Percentiles rank a stretch among this genome's conserved stretches.
Evolutionary conservation across 257 asterid species (phyloP).

Genomic region (Plantago major): DNA sequence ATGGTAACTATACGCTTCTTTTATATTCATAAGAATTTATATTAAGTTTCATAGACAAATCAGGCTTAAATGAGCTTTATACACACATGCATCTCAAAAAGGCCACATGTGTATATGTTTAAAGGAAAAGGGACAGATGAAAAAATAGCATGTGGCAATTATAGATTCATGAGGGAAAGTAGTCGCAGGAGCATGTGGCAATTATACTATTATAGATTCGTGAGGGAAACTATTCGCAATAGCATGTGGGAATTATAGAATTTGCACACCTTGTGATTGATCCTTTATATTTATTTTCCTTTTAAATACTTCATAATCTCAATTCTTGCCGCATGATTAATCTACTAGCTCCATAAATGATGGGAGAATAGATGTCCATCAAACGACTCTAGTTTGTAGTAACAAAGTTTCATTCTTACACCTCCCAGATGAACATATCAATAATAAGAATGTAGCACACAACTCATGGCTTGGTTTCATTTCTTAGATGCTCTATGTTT

Average conservation of each 20-base stretch:
- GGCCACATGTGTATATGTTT: not conserved
- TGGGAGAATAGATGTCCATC: not conserved
- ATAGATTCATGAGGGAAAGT: not conserved
- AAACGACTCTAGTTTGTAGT: not conserved
- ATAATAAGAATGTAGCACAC: not conserved
- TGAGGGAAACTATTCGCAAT: too few relatives aligned
- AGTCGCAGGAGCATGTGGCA: too few relatives aligned
- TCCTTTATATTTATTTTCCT: too few relatives aligned
- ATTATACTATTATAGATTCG: too few relatives aligned
- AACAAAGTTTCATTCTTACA: not conserved
- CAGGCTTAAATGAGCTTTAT: not conserved
- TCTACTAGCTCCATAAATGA: too few relatives aligned
- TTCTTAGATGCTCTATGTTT: not conserved
- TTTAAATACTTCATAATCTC: too few relatives aligned
- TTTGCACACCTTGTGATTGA: too few relatives aligned
- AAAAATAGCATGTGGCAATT: not conserved
- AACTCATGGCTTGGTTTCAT: not conserved
- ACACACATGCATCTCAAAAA: not conserved
- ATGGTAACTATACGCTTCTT: not conserved
- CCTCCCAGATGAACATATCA: not conserved
- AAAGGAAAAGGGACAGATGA: not conserved
- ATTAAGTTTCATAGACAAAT: not conserved
- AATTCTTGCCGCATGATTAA: too few relatives aligned
- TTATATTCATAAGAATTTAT: not conserved
- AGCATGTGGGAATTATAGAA: too few relatives aligned